Conservation (phyloP, 129 eudicot genomes). For the Flaveria brownii region DNA sequence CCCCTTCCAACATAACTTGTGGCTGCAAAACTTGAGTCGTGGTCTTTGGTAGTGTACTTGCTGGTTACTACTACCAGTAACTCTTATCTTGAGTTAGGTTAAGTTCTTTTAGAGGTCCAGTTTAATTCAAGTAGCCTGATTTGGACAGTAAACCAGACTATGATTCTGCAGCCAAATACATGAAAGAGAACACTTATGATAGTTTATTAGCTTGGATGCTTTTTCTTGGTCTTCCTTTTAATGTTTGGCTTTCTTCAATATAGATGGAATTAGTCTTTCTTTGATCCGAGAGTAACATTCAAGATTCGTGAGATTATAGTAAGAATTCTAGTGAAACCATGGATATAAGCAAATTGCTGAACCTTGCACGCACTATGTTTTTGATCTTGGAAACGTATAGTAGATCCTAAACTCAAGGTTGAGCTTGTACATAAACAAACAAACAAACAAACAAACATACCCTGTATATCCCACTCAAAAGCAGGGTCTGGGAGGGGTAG, state of each 20-base stretch:
- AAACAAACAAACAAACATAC: too few relatives aligned
- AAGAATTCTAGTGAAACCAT: neutral
- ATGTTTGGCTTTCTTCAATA: constrained; percentile 9
- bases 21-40: neutral
- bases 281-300: neutral
- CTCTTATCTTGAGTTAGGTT: constrained; percentile 6
- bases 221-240: neutral
- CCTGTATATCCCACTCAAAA: too few relatives aligned
- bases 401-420: constrained; percentile 12
- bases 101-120: neutral
- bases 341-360: constrained; percentile 17
- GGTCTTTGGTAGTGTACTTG: neutral
- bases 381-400: neutral
- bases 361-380: neutral
- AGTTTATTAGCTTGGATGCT: constrained; percentile 12
- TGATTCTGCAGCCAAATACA: neutral
- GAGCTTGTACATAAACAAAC: neutral
- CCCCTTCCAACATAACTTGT: constrained; percentile 1
- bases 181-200: neutral
- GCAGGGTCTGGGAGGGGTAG: too few relatives aligned
- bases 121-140: neutral
- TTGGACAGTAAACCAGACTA: neutral
- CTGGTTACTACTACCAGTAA: neutral
- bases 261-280: neutral
- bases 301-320: neutral